phyloP scores from a whole-genome alignment of 129 eudicot genomes.

The Centella asiatica region DNA sequence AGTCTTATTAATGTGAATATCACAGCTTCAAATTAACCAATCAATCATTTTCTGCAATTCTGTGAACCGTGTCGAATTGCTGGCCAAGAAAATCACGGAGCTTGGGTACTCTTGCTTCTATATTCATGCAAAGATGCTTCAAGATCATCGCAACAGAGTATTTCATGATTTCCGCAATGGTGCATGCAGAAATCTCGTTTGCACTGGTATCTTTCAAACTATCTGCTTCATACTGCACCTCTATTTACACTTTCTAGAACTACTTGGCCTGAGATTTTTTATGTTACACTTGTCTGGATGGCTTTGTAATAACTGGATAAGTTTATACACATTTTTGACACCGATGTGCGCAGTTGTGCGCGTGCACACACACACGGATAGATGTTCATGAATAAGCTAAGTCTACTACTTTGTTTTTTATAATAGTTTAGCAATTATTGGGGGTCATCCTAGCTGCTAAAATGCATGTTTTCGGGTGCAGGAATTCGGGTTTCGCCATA shows the following conservation, averaged over 20 bases:
- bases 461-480: no score
- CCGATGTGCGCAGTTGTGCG: no score
- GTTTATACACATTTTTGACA: no score
- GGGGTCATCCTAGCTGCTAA: no score
- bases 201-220: conserved; percentile 11
- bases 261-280: no score
- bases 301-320: no score
- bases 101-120: conserved; percentile 29
- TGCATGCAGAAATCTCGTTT: conserved; percentile 24
- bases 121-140: conserved; percentile 28
- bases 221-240: background rate
- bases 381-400: no score
- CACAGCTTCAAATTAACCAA: conserved; percentile 21
- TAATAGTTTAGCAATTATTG: no score
- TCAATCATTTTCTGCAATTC: conserved; percentile 24
- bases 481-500: no score
- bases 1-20: background rate
- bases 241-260: background rate
- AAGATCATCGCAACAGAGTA: conserved; percentile 29
- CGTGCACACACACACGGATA: no score
- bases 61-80: conserved; percentile 21
- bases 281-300: no score
- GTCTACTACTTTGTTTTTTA: no score
- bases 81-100: conserved; percentile 24
- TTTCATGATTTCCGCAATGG: conserved; percentile 28